phyloP scores from a whole-genome alignment of 306 rosid species.

The Hippophae rhamnoides region DNA sequence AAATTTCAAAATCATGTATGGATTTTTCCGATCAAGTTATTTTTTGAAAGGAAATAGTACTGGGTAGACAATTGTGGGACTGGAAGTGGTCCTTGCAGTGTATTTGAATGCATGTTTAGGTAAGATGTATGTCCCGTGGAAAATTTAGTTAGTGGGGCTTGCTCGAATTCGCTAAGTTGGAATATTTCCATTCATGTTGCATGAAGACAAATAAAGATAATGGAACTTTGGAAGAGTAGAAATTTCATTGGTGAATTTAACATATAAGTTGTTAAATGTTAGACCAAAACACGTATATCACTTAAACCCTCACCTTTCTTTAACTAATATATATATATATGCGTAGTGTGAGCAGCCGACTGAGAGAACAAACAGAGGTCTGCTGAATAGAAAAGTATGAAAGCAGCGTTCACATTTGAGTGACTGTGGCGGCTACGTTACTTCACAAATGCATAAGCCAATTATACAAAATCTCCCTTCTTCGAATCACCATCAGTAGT shows the following conservation, averaged over 20 bases:
- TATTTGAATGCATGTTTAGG: not conserved
- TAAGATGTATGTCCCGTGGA: not conserved
- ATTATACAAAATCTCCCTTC: not conserved
- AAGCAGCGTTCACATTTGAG: not conserved
- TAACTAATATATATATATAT: too few species aligned
- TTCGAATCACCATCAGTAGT: not conserved
- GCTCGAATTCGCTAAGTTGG: not conserved
- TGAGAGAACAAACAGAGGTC: too few species aligned
- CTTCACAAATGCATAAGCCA: constrained; percentile 8
- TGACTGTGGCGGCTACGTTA: constrained; percentile 1
- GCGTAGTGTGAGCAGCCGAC: too few species aligned
- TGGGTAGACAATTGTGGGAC: not conserved
- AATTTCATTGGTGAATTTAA: not conserved
- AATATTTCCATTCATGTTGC: not conserved
- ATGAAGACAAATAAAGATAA: not conserved
- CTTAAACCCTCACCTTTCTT: too few species aligned
- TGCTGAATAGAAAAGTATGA: not conserved
- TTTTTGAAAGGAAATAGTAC: not conserved
- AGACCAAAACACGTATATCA: not conserved
- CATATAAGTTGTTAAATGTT: not conserved
- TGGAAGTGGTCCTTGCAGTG: not conserved
- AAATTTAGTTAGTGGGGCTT: not conserved
- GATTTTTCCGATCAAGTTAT: not conserved
- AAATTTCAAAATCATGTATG: constrained; percentile 1
- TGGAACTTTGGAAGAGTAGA: not conserved